phyloP scores from a whole-genome alignment of 106 monocot genomes.

The Hemerocallis citrina region DNA sequence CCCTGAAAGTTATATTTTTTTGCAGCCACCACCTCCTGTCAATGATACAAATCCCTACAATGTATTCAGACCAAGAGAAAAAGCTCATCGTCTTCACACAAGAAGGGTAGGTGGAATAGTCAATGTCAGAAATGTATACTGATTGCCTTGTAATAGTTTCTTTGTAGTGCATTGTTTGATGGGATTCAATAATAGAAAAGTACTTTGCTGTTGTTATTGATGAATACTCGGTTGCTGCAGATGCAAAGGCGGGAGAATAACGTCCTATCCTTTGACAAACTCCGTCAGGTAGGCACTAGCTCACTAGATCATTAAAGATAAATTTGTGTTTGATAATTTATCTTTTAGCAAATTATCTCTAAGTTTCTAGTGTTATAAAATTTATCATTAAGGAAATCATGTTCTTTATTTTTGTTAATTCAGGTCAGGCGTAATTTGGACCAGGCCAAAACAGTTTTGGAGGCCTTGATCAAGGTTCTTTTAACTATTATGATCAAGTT shows the following conservation, averaged over 20 bases:
- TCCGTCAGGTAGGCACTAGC: constrained; percentile 56
- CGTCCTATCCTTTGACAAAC: constrained; percentile 89
- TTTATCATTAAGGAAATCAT: neutral
- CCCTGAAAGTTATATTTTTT: neutral
- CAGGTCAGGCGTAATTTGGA: constrained; percentile 94
- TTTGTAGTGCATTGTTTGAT: neutral
- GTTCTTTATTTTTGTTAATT: constrained; percentile 12
- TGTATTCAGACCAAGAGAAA: constrained; percentile 98
- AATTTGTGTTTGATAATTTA: neutral
- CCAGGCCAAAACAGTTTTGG: constrained; percentile 72
- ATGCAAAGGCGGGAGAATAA: constrained; percentile 99
- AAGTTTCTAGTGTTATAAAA: neutral
- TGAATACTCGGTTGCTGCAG: constrained; percentile 22
- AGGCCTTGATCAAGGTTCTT: constrained; percentile 73
- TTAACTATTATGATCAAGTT: neutral
- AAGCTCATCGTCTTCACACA: constrained; percentile 85
- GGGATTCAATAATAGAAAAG: neutral
- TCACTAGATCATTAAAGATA: no score
- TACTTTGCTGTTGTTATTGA: neutral
- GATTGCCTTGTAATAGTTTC: neutral
- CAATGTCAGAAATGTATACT: neutral
- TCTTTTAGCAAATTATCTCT: neutral
- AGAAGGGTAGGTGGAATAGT: constrained; percentile 60
- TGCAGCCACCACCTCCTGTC: constrained; percentile 92
- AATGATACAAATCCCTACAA: constrained; percentile 99